Evolutionary conservation across 257 asterid genomes (phyloP).

Genomic region (Penstemon eatonii): DNA sequence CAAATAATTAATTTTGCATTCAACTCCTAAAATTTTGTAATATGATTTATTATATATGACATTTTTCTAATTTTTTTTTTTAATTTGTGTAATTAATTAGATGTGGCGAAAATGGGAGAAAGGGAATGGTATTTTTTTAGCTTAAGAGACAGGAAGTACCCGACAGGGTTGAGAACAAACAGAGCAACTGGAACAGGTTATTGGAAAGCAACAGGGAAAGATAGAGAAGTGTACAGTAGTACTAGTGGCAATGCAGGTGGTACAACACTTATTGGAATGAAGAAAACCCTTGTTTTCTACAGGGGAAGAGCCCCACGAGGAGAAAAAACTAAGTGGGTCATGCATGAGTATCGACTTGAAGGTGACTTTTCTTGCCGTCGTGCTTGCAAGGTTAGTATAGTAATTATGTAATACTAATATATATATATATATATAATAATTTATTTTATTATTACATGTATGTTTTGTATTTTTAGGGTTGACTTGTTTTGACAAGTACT

Average conservation of each 20-base stretch:
- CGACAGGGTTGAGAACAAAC: conserved; percentile 80
- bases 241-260: conserved; percentile 13
- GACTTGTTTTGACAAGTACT: conserved; percentile 31
- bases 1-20: too few relatives aligned
- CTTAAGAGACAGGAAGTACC: conserved; percentile 73
- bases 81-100: conserved; percentile 12
- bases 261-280: conserved; percentile 63
- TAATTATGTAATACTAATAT: neutral
- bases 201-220: conserved; percentile 90
- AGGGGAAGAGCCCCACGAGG: conserved; percentile 83
- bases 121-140: conserved; percentile 90
- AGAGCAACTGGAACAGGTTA: conserved; percentile 84
- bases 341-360: conserved; percentile 88
- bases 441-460: neutral
- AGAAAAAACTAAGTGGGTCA: conserved; percentile 85
- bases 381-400: conserved; percentile 48
- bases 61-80: too few relatives aligned
- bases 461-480: conserved; percentile 36
- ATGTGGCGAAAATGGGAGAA: conserved; percentile 72
- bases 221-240: conserved; percentile 53
- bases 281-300: conserved; percentile 89
- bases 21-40: too few relatives aligned
- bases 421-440: neutral
- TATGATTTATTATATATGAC: too few relatives aligned
- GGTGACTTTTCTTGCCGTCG: conserved; percentile 70